These are phyloP conservation scores for Linnemannia schmuckeri DNA, from an alignment of 192 early-diverging fungal genomes.

Conservation along the genomic window DNA sequence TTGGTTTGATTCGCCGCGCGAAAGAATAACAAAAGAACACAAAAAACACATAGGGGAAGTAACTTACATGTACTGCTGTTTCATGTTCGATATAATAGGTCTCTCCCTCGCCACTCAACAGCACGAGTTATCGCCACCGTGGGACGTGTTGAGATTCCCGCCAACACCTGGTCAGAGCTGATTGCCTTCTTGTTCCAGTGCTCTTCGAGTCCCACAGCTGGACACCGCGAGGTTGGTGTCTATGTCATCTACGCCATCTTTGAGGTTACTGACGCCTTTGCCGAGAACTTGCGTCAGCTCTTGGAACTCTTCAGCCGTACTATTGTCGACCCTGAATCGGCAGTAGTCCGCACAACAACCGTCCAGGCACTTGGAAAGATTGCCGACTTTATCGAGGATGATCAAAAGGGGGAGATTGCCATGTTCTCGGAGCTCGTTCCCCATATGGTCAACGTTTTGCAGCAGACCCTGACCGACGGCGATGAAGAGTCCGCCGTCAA, in stretches of 20 bases:
- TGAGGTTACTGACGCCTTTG: conserved; percentile 82
- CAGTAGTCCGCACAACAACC: conserved; percentile 84
- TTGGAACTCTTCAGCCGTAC: conserved; percentile 82
- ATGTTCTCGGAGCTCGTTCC: conserved; percentile 83
- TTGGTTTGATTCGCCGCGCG: not conserved
- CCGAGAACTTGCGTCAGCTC: conserved; percentile 72
- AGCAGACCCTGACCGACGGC: conserved; percentile 77
- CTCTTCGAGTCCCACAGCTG: conserved; percentile 76
- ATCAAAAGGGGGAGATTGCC: conserved; percentile 76
- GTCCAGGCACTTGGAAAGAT: conserved; percentile 84
- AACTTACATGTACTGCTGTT: not conserved
- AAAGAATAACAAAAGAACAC: not conserved
- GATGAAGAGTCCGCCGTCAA: conserved; percentile 84
- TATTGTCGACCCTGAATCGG: conserved; percentile 87
- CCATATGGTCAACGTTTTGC: conserved; percentile 87
- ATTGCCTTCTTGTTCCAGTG: conserved; percentile 85
- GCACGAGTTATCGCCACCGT: conserved; percentile 93
- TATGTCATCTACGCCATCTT: conserved; percentile 90
- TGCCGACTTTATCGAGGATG: conserved; percentile 84
- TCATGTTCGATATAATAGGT: conserved; percentile 44
- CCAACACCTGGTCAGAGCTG: conserved; percentile 83
- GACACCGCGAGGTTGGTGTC: conserved; percentile 89
- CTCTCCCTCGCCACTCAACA: conserved; percentile 80
- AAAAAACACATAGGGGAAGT: not conserved
- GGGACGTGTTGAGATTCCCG: conserved; percentile 84